Evolutionary conservation across 352 stramenopile genomes (phyloP).

Genomic region (Pythium brassicae): DNA sequence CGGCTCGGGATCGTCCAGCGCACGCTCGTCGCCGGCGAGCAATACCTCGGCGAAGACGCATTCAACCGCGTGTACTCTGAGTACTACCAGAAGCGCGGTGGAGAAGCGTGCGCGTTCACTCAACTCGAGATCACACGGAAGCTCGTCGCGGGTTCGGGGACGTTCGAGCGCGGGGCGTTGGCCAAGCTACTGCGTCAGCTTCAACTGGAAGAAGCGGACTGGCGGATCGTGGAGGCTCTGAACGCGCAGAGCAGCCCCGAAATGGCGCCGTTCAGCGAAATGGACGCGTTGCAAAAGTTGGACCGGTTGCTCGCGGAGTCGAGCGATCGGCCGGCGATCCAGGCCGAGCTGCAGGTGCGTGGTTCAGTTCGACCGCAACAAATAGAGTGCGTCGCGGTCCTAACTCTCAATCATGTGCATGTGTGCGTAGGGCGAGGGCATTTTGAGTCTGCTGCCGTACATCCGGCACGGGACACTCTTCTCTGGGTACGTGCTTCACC

Average conservation of each 20-base stretch:
- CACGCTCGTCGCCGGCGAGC: constrained; percentile 28
- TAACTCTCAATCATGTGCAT: neutral
- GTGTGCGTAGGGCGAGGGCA: constrained; percentile 30
- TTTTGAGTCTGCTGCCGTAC: constrained; percentile 72
- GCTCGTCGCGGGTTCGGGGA: neutral
- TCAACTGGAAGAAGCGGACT: constrained; percentile 46
- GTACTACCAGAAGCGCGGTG: constrained; percentile 17
- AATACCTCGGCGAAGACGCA: constrained; percentile 33
- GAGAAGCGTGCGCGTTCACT: constrained; percentile 30
- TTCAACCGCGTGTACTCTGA: constrained; percentile 31
- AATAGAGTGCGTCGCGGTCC: neutral
- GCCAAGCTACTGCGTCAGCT: constrained; percentile 20
- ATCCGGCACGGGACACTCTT: constrained; percentile 68
- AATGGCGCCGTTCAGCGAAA: constrained; percentile 44
- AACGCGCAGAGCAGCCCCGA: constrained; percentile 31
- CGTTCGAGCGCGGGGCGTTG: neutral
- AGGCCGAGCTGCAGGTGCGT: constrained; percentile 51
- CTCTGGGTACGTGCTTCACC: constrained; percentile 42
- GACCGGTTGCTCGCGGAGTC: constrained; percentile 38
- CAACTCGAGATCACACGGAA: constrained; percentile 4
- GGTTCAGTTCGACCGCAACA: neutral
- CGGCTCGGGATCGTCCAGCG: constrained; percentile 28
- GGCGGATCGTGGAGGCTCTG: constrained; percentile 37
- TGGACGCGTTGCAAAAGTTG: constrained; percentile 40
- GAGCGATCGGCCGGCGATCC: constrained; percentile 47